Evolutionary conservation across 2,329 filamentous ascomycete species (phyloP), one percentile per base, ranked within the genome.

Genomic region (Colletotrichum agaves): DNA sequence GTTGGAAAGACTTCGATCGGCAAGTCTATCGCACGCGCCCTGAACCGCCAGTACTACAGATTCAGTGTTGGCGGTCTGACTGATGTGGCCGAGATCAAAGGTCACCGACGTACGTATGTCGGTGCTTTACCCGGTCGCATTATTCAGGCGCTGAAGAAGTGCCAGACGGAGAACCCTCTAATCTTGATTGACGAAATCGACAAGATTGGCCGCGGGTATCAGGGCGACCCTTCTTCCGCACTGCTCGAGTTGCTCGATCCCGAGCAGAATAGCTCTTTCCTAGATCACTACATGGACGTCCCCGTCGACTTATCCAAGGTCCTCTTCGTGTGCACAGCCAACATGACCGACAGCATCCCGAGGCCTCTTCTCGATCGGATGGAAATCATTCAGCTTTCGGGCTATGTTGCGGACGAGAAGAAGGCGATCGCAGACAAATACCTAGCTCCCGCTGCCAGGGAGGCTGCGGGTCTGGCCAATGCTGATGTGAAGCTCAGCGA

Each of bases 1-100:
- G 96, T 99, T 27, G 96, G 96, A 74, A 99, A 99, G 85, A 99
- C 96, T 3, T 98, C 94, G 79, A 99, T 99, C 72, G 96, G 96
- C 77, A 99, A 99, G 79, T 98, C 94, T 0, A 98, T 99, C 74
- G 96, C 96, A 15, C 89, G 95, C 62, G 97, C 96, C 31, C 83
- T 99, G 65, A 98, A 98, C 81, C 87, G 97, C 67, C 91, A 99
- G 76, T 99, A 99, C 83, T 99, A 99, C 83, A 89, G 96, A 73
- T 99, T 99, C 85, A 98, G 94, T 75, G 96, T 99, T 8, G 96
- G 96, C 76, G 96, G 96, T 73, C 86, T 99, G 72, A 97, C 95
- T 4, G 96, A 99, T 80, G 97, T 99, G 71, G 96, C 96, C 17
- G 96, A 99, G 78, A 98, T 99, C 85, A 99, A 99, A 83, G 96